phyloP scores from a whole-genome alignment of 208 protist species.

The Leishmania braziliensis region DNA sequence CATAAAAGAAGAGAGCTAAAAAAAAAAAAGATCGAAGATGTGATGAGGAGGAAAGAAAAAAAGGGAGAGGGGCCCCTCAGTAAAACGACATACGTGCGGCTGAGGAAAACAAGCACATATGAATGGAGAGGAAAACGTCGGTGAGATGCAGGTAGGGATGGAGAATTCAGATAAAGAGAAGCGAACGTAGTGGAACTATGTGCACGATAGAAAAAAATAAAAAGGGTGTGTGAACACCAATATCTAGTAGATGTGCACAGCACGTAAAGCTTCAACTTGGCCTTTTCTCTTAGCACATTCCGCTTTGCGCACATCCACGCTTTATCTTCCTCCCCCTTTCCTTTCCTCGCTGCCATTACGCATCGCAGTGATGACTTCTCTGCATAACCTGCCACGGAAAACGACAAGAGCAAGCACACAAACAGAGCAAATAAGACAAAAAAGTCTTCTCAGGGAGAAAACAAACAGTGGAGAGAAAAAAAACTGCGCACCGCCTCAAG shows the following conservation, averaged over 20 bases:
- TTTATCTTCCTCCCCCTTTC: not conserved
- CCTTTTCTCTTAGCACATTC: not conserved
- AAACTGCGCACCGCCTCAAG: constrained; percentile 8
- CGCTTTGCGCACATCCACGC: not conserved
- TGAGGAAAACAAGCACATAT: not conserved
- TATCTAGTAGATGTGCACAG: not conserved
- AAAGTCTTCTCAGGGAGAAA: not conserved
- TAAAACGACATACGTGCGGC: not conserved
- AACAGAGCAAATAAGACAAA: not conserved
- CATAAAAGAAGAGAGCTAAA: not conserved
- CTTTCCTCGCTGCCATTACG: not conserved
- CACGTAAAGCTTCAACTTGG: not conserved
- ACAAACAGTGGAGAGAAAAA: not conserved
- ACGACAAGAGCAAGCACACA: not conserved
- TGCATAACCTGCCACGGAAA: not conserved
- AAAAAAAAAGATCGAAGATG: constrained; percentile 4
- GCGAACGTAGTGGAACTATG: not conserved
- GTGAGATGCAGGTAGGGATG: not conserved
- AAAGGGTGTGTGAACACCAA: not conserved
- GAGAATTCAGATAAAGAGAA: not conserved
- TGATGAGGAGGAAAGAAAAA: not conserved
- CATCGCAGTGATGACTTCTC: not conserved
- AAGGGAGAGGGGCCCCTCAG: not conserved
- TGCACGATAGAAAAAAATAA: not conserved
- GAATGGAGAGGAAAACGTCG: not conserved